Evolutionary conservation across 2,329 filamentous ascomycete species (phyloP), one percentile per base, ranked within the genome.

Genomic region (Didymella pinodella): DNA sequence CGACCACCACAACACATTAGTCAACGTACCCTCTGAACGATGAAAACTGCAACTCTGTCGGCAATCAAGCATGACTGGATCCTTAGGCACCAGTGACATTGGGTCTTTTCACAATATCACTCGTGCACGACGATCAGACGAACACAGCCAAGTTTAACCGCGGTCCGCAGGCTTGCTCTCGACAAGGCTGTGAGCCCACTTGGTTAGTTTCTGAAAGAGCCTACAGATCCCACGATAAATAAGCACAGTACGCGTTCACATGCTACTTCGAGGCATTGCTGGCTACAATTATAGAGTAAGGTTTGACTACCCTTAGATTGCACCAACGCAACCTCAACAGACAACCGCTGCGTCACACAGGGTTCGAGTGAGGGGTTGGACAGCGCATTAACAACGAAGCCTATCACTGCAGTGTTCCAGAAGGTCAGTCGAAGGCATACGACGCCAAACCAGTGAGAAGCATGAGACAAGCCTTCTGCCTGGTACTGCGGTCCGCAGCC

Each of bases 401-500:
- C 36, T 38, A 53, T 45, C 3, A 28, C 8, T 2, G 20, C 31
- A 7, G n/a, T 20, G 2, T 54, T 50, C 50, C 25, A 58, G 46
- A 58, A 54, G 31, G 32, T n/a, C 20, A 25, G 18, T 4, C 32
- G 46, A 45, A 49, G 47, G 38, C 29, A 28, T 4, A 31, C 12
- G 28, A 32, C 22, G 12, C 26, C 36, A 40, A 40, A 45, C 49
- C 56, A 45, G 45, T 49, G 45, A 53, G 25, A n/a, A 40, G 18
- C 28, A 40, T 32, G 8, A 54, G 56, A 58, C 32, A 48, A 48
- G 29, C 29, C 38, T 29, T 44, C 16, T 48, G 43, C 41, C 47
- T 31, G 36, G 25, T 50, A 49, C 45, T 58, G 56, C 45, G 56
- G 56, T 49, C 56, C 45, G 40, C 46, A 54, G 56, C 49, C 38